Base-by-base conservation (phyloP, 805 yeast genomes). In the Schwanniomyces sp. region DNA sequence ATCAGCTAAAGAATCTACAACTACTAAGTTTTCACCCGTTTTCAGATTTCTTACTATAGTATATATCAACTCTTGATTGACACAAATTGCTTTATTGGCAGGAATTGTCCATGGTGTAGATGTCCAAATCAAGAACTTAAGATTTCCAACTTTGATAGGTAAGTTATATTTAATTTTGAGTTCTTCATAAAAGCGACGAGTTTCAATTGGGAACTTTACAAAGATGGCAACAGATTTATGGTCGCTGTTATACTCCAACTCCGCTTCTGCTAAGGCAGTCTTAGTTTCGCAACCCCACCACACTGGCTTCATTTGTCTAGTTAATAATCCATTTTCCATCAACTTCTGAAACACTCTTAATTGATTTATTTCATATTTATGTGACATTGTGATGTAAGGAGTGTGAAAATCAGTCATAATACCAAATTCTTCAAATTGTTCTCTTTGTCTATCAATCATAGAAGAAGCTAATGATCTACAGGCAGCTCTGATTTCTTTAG, bases 91-190 rank as follows among this genome's bases (percentile, higher is more conserved):
- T 52, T 78, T 76, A 61, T 94, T 94, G 0, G 96, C 85, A 4
- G 89, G 88, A 28, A 94, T 74, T 0, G 99, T 94, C 99, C 99
- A 94, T 0, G 99, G 97, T 1, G 99, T 94, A 1, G 97, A 91
- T 0, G 99, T 94, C 99, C 99, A 94, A 47, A 94, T 89, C 51
- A 88, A 58, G 2, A 66, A 48, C n/a, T 54, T 48, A 16, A 64
- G 49, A 14, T 55, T 47, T 2, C 34, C 41, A 5, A 36, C 9
- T 6, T 12, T 27, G 17, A 44, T 21, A 5, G 36, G 8, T 8
- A 48, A 10, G 18, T 26, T 6, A 32, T n/a, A 44, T 28, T 44
- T 32, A 0, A 48, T 16, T 4, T 54, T 14, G 2, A 57, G 36
- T 67, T 52, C 3, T 43, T 21, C 40, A 18, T 40, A 39, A 14